Conservation (phyloP, 169 alveolate species). For the Plasmodium fragile region DNA sequence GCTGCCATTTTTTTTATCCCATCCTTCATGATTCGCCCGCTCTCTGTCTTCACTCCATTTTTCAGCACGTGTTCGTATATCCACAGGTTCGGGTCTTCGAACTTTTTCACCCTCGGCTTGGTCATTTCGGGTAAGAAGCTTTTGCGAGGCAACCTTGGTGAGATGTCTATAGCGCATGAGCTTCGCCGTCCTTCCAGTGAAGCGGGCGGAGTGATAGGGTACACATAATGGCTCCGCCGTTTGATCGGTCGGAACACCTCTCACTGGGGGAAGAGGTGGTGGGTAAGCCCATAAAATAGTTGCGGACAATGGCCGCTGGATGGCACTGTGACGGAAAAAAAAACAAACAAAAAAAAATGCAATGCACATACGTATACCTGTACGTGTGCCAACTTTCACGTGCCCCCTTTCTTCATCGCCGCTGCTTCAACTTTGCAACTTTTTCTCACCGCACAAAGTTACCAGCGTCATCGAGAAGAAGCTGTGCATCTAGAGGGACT, state of each 20-base stretch:
- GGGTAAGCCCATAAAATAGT: not conserved
- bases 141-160: not conserved
- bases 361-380: not conserved
- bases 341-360: not conserved
- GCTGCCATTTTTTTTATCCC: constrained; percentile 13
- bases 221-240: not conserved
- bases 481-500: not conserved
- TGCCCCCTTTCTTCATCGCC: not conserved
- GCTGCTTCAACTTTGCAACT: not conserved
- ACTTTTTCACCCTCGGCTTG: constrained; percentile 14
- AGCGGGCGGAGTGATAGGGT: not conserved
- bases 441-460: not conserved
- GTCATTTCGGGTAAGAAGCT: not conserved
- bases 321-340: not conserved
- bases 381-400: not conserved
- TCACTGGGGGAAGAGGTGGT: not conserved
- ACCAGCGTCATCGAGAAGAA: not conserved
- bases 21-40: not conserved
- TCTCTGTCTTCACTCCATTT: not conserved
- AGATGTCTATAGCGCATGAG: not conserved
- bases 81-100: constrained; percentile 74
- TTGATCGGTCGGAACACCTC: not conserved
- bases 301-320: not conserved
- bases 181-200: not conserved
- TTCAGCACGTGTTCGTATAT: constrained; percentile 50